Percentiles rank a stretch among this genome's conserved stretches.
Conservation (phyloP, 768 basidiomycete species). For the Daedaleopsis sinensis region DNA sequence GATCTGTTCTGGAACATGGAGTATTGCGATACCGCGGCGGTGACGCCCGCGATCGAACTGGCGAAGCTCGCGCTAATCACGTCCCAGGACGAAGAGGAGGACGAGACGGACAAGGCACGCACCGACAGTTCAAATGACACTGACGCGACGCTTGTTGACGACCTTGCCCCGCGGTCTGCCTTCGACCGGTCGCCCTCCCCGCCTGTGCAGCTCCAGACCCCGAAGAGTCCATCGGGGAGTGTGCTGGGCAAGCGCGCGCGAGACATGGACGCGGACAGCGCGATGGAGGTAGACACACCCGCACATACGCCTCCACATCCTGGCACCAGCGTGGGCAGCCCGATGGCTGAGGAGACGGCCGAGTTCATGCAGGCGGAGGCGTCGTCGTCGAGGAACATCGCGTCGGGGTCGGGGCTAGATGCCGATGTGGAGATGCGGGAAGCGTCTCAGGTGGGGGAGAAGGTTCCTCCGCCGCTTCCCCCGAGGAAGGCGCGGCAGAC, state of each 20-base stretch:
- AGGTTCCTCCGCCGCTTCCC: conserved; percentile 53
- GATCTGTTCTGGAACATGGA: conserved; percentile 80
- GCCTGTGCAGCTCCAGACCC: conserved; percentile 13
- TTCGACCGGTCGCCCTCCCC: conserved; percentile 37
- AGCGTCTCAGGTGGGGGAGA: conserved; percentile 35
- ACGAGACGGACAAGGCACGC: conserved; percentile 69
- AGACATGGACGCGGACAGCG: conserved; percentile 30
- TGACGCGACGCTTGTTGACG: conserved; percentile 87
- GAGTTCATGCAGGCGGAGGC: conserved; percentile 13
- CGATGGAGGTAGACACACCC: conserved; percentile 51
- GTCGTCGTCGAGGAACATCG: conserved; percentile 12
- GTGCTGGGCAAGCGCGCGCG: conserved; percentile 74
- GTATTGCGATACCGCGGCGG: conserved; percentile 60
- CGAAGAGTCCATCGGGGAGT: conserved; percentile 29
- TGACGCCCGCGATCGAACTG: conserved; percentile 84
- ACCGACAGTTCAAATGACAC: conserved; percentile 87
- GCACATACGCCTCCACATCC: neutral
- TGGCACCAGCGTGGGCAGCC: conserved; percentile 35
- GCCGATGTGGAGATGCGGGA: conserved; percentile 37
- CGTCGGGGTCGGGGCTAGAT: conserved; percentile 7
- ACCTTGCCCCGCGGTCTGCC: conserved; percentile 43
- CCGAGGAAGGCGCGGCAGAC: conserved; percentile 53
- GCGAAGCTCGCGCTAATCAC: conserved; percentile 92
- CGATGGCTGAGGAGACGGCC: conserved; percentile 16
- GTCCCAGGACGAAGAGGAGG: conserved; percentile 85